Conservation (phyloP, 2,329 filamentous ascomycete genomes). For the Tolypocladium inflatum region DNA sequence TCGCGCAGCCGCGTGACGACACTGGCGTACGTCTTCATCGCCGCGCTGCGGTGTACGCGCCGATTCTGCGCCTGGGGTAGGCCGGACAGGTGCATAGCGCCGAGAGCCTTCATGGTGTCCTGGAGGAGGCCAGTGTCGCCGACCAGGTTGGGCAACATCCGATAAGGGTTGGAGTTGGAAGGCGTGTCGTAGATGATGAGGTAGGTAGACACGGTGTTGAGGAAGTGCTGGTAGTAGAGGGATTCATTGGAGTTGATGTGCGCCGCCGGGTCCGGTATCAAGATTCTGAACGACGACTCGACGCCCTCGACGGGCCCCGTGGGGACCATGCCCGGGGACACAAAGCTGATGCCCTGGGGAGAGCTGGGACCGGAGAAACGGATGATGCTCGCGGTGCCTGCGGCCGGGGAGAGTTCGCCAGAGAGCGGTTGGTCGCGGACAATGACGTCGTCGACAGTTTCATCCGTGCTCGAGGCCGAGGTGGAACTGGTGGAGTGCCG, state of each 20-base stretch:
- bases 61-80: slow-evolving; percentile 20
- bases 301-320: background rate
- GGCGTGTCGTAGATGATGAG: slow-evolving; percentile 31
- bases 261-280: background rate
- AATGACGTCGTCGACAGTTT: background rate
- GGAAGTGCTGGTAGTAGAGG: slow-evolving; percentile 24
- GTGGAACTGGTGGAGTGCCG: background rate
- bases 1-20: slow-evolving; percentile 16
- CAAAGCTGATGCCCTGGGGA: slow-evolving; percentile 13
- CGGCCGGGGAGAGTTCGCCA: background rate
- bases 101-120: slow-evolving; percentile 27
- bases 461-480: background rate
- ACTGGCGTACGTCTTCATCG: slow-evolving; percentile 25
- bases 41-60: slow-evolving; percentile 23
- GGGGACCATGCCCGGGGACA: slow-evolving; percentile 5
- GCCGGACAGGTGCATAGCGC: slow-evolving; percentile 29
- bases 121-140: slow-evolving; percentile 31
- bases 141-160: slow-evolving; percentile 29
- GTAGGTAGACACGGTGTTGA: slow-evolving; percentile 30
- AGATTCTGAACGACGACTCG: background rate
- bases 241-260: slow-evolving; percentile 7
- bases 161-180: slow-evolving; percentile 26
- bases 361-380: background rate
- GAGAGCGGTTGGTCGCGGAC: background rate
- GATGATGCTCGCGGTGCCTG: background rate